Base-by-base conservation (phyloP, 2,329 filamentous ascomycete genomes). In the Dactylellina drechsleri region DNA sequence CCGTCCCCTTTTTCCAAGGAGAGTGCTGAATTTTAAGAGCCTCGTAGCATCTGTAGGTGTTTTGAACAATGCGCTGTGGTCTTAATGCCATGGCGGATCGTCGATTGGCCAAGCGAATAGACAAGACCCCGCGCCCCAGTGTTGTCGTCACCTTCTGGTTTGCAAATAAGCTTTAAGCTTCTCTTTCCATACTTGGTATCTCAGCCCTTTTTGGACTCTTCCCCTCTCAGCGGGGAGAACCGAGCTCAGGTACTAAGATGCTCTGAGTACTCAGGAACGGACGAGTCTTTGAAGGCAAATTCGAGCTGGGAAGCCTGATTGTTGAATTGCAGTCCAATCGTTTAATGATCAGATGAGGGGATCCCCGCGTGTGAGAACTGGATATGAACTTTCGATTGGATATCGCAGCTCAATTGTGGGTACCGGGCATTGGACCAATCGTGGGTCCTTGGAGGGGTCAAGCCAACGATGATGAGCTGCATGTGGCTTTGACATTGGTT, bases 111-210 rank as follows among this genome's bases (percentile, higher is more conserved):
- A 15, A 47, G 43, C 43, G 5, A 45, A 47, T 6, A 36, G 52
- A 28, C 52, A 36, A 54, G 52, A 28, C 23, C 26, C 23, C 23
- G 50, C 50, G 50, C 50, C 52, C 13, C 23, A 36, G 16, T 20
- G 23, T 12, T 58, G 26, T 60, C 57, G 57, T 60, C 57, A 60
- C 36, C 57, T 18, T 13, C 56, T 45, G 15, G 8, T 18, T 13
- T 13, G 41, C 26, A 36, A 60, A 26, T 60, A 60, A 60, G 57
- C 57, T 60, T 36, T 49, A 60, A 60, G 31, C 31, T 36, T 36
- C 6, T 36, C 31, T 36, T 36, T 36, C 31, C 31, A 36, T 5
- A 10, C 6, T 36, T 36, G 31, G 31, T 10, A 36, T 36, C 6
- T 36, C 31, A 36, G 31, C 31, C 31, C 31, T 36, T 36, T 36